Evolutionary conservation across 257 asterid species (phyloP).

Genomic region (Rehmannia glutinosa): DNA sequence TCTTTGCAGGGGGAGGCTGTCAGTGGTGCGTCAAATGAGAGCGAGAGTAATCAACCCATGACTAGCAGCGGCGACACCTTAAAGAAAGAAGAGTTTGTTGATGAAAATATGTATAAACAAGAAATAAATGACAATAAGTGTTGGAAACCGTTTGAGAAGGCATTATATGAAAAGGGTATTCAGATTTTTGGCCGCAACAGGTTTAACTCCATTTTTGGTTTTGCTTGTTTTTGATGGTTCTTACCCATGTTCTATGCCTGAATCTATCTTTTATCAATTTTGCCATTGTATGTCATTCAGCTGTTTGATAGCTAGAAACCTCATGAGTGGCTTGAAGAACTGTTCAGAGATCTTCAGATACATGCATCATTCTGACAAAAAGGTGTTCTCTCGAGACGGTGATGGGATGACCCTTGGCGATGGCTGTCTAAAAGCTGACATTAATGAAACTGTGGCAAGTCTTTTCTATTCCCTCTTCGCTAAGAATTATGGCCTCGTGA

Average conservation of each 20-base stretch:
- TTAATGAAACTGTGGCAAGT: conserved; percentile 64
- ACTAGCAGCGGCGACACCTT: conserved; percentile 39
- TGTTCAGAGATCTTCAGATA: conserved; percentile 73
- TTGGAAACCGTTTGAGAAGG: conserved; percentile 89
- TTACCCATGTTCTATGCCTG: not conserved
- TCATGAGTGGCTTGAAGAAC: conserved; percentile 77
- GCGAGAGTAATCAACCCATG: conserved; percentile 35
- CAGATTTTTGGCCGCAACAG: conserved; percentile 90
- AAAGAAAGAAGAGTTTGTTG: conserved; percentile 45
- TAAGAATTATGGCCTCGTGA: conserved; percentile 4
- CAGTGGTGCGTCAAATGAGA: conserved; percentile 49
- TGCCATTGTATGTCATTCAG: conserved; percentile 47
- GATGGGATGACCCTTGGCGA: conserved; percentile 48
- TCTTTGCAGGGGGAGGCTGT: conserved; percentile 43
- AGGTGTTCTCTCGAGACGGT: conserved; percentile 39
- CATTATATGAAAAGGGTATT: conserved; percentile 84
- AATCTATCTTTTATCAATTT: not conserved
- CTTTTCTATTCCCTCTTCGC: conserved; percentile 15
- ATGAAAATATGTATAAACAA: conserved; percentile 42
- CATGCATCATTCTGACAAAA: conserved; percentile 71
- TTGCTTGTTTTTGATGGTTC: conserved; percentile 3
- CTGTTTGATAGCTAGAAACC: conserved; percentile 91
- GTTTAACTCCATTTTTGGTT: conserved; percentile 37
- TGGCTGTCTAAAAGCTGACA: conserved; percentile 63
- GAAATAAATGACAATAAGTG: conserved; percentile 42